Evolutionary conservation across 129 eudicot genomes (phyloP).

Genomic region (Chrysanthemum makinoi): DNA sequence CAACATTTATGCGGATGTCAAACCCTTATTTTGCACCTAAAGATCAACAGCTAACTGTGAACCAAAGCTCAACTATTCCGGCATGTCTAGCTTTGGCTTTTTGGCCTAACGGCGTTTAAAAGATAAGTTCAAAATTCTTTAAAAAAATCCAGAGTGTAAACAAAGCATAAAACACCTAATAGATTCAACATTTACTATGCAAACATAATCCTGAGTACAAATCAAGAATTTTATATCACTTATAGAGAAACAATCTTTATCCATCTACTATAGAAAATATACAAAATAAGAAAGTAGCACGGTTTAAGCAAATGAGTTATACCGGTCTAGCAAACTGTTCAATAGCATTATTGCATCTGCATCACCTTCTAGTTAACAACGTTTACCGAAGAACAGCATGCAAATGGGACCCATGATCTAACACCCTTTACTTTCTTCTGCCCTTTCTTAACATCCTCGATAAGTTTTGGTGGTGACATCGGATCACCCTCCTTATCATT

Average conservation of each 20-base stretch:
- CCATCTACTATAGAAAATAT: constrained; percentile 28
- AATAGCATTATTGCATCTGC: constrained; percentile 10
- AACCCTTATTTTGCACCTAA: too few relatives aligned
- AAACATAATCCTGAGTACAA: constrained; percentile 15
- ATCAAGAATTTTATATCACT: constrained; percentile 26
- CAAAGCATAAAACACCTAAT: neutral
- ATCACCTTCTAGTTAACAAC: constrained; percentile 27
- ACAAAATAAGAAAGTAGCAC: constrained; percentile 25
- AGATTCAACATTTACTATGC: constrained; percentile 11
- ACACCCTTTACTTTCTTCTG: constrained; percentile 57
- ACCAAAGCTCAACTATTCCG: too few relatives aligned
- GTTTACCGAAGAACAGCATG: constrained; percentile 78
- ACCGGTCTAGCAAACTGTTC: constrained; percentile 8
- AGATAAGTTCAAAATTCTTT: neutral
- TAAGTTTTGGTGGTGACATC: constrained; percentile 67
- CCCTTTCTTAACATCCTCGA: constrained; percentile 62
- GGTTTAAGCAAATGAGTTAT: constrained; percentile 10
- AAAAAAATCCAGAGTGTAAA: neutral
- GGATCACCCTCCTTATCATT: constrained; percentile 40
- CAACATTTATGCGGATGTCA: too few relatives aligned
- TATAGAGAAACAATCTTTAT: constrained; percentile 10
- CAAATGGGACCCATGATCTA: constrained; percentile 78
- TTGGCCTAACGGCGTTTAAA: neutral
- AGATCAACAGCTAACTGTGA: too few relatives aligned
- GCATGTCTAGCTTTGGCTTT: too few relatives aligned